Evolutionary conservation across 257 asterid species (phyloP).

Genomic region (Orobanche coerulescens): DNA sequence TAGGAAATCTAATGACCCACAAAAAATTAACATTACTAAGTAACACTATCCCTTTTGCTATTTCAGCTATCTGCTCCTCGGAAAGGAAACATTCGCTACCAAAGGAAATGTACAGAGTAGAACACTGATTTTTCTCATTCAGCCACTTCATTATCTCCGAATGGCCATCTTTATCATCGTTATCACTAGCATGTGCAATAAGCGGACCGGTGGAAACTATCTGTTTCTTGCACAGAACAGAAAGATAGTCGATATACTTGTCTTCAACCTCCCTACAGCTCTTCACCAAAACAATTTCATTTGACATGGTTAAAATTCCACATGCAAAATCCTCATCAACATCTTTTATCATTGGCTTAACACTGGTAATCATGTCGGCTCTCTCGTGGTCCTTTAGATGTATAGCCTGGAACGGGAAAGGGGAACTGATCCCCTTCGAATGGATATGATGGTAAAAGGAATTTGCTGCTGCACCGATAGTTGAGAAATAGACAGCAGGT

Average conservation of each 20-base stretch:
- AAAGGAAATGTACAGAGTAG: constrained; percentile 30
- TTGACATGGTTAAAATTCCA: constrained; percentile 10
- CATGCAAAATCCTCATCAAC: constrained; percentile 17
- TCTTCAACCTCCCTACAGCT: constrained; percentile 21
- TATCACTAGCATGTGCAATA: not conserved
- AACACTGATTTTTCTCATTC: constrained; percentile 11
- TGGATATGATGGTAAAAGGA: constrained; percentile 19
- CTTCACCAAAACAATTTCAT: constrained; percentile 23
- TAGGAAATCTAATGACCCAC: constrained; percentile 29
- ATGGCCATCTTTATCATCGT: too few relatives aligned
- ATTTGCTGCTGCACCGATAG: not conserved
- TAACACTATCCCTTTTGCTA: constrained; percentile 24
- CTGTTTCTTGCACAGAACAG: constrained; percentile 20
- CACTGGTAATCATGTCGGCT: not conserved
- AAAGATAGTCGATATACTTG: constrained; percentile 29
- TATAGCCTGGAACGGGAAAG: constrained; percentile 23
- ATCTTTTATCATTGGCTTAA: not conserved
- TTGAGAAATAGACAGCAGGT: constrained; percentile 17
- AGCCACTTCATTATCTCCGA: constrained; percentile 28
- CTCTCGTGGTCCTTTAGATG: constrained; percentile 11
- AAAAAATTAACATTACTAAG: constrained; percentile 24
- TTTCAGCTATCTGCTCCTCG: constrained; percentile 21
- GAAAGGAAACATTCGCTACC: constrained; percentile 33
- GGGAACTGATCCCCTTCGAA: constrained; percentile 5
- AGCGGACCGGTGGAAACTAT: constrained; percentile 30